Percentiles rank a stretch among this genome's conserved stretches.
Evolutionary conservation across 2,329 filamentous ascomycete genomes (phyloP).

Genomic region (Clonostachys byssicola): DNA sequence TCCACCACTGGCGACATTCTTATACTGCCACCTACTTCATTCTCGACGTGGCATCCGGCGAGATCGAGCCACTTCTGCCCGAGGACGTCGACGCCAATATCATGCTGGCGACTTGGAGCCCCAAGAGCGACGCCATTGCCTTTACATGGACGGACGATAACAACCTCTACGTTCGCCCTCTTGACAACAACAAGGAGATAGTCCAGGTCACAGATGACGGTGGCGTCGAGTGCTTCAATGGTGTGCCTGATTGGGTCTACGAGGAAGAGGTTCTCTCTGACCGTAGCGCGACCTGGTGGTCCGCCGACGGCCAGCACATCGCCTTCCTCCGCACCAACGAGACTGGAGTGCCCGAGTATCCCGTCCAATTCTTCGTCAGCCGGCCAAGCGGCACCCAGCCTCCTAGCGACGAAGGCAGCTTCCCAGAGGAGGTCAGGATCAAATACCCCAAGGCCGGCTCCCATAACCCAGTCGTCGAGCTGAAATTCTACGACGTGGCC

Average conservation of each 20-base stretch:
- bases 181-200: constrained; percentile 33
- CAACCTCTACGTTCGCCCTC: constrained; percentile 77
- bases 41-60: constrained; percentile 81
- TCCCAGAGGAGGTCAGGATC: constrained; percentile 86
- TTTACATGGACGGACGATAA: constrained; percentile 73
- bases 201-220: constrained; percentile 82
- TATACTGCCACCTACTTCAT: constrained; percentile 86
- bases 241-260: constrained; percentile 96
- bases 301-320: constrained; percentile 79
- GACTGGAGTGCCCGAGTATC: constrained; percentile 84
- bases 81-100: constrained; percentile 59
- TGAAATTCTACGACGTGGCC: constrained; percentile 83
- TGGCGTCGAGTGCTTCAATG: constrained; percentile 86
- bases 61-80: constrained; percentile 72
- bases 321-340: constrained; percentile 95
- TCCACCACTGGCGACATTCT: constrained; percentile 87
- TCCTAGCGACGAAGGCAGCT: constrained; percentile 69
- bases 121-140: constrained; percentile 79
- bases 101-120: constrained; percentile 88
- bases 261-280: constrained; percentile 64
- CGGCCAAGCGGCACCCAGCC: constrained; percentile 73
- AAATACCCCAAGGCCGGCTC: constrained; percentile 97
- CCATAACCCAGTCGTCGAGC: constrained; percentile 83
- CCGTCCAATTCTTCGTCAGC: constrained; percentile 88
- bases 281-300: constrained; percentile 93